Evolutionary conservation across 2,329 filamentous ascomycete species (phyloP), one percentile per base, ranked within the genome.

Genomic region (Pyrenophora teres): DNA sequence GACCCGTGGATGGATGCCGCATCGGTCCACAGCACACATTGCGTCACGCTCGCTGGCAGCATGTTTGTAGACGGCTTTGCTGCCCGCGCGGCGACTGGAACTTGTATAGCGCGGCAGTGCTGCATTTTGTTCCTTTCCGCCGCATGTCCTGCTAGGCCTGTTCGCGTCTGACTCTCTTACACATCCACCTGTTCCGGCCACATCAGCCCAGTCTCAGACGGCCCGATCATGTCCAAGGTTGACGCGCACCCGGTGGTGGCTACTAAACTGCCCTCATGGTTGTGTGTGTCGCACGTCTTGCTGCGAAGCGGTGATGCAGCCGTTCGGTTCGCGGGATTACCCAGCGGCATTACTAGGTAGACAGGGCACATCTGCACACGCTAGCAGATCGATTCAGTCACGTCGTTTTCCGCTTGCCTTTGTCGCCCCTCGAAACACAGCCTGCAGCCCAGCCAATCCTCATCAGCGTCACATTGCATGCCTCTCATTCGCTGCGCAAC

Each of bases 191-290:
- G 54, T 54, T 55, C 45, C 53, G 52, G 57, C 53, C 56, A 59
- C 51, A 60, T 62, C 60, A 60, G 52, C 50, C 48, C 47, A 54
- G 61, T 62, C 57, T 62, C 59, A 61, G 50, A 61, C 56, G 55
- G 53, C 52, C 56, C 54, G 52, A 52, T 40, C 59, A 18, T 48
- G 21, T 40, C 45, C 35, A 50, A 50, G 32, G 43, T 45, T 38
- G 33, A 40, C 27, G 30, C 32, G 33, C 31, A 38, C 33, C 31
- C 36, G 23, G 45, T 43, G 35, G 35, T 30, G 40, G 31, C 30
- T 32, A 21, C 40, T 42, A 12, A 38, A 15, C 46, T 40, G 27
- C 40, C 41, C 48, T 40, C 33, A 50, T 41, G 48, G 46, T 45
- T 32, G 42, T 47, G 50, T 32, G 42, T 47, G 50, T 57, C 40